Percentiles rank a stretch among this genome's conserved stretches.
Conservation (phyloP, 2,329 filamentous ascomycete species). For the Colletotrichum sp. region DNA sequence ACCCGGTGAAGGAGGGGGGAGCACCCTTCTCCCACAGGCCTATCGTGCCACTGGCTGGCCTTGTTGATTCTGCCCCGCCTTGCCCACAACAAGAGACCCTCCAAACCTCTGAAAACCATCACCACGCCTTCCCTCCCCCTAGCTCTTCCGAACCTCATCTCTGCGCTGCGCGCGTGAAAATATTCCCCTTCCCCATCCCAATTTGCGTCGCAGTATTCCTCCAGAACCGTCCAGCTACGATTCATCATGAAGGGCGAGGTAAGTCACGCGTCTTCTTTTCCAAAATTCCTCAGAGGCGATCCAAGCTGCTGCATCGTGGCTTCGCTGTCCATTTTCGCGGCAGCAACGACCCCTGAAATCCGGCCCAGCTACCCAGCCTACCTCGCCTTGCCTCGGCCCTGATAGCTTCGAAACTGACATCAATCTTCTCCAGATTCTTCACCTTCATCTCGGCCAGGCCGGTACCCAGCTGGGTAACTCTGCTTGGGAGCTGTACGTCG, state of each 20-base stretch:
- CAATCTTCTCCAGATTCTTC: slow-evolving; percentile 55
- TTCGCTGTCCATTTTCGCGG: slow-evolving; percentile 7
- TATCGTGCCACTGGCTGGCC: slow-evolving; percentile 18
- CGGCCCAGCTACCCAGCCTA: not conserved
- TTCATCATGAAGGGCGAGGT: slow-evolving; percentile 64
- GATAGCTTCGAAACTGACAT: not conserved
- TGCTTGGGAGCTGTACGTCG: slow-evolving; percentile 76
- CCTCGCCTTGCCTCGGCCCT: not conserved
- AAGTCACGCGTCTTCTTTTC: slow-evolving; percentile 31
- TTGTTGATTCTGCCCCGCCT: slow-evolving; percentile 30
- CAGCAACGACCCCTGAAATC: slow-evolving; percentile 6
- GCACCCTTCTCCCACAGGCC: slow-evolving; percentile 12
- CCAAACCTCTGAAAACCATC: slow-evolving; percentile 38
- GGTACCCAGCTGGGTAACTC: slow-evolving; percentile 77
- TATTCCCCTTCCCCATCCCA: slow-evolving; percentile 26
- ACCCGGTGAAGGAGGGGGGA: slow-evolving; percentile 11
- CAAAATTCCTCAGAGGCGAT: not conserved
- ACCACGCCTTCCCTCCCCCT: slow-evolving; percentile 31
- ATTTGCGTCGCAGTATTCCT: slow-evolving; percentile 23
- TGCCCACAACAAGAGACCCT: slow-evolving; percentile 30
- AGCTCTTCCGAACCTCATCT: slow-evolving; percentile 29
- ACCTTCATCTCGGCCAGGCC: slow-evolving; percentile 71
- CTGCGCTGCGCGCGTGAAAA: slow-evolving; percentile 40
- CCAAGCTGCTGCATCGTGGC: slow-evolving; percentile 1
- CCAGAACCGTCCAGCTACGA: slow-evolving; percentile 22